Evolutionary conservation across 441 rosid species (phyloP).

Genomic region (Sinapis alba): DNA sequence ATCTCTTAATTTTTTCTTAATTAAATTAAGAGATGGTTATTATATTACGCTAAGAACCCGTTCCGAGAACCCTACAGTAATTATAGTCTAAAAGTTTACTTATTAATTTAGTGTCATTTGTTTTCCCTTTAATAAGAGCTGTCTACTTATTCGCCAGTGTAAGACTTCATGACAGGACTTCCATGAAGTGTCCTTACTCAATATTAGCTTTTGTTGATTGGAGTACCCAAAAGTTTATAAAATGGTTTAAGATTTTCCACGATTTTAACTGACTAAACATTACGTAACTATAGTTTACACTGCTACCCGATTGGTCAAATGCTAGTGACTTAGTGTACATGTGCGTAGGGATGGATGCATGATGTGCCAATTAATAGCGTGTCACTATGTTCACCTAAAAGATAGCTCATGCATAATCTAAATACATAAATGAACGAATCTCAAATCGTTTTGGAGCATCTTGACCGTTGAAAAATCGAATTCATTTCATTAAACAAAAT

Average conservation of each 20-base stretch:
- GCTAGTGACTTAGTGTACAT: background rate
- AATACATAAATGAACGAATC: background rate
- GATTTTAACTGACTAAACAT: background rate
- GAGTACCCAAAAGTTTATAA: background rate
- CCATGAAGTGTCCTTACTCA: background rate
- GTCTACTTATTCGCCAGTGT: background rate
- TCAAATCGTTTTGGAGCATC: background rate
- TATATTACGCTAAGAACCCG: too few species aligned
- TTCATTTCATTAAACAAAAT: background rate
- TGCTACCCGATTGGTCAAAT: background rate
- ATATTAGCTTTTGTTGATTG: background rate
- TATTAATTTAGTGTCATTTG: background rate
- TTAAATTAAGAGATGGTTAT: too few species aligned
- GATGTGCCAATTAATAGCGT: background rate
- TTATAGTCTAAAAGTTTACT: too few species aligned
- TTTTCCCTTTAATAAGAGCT: background rate
- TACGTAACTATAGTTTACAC: background rate
- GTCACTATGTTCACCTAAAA: background rate
- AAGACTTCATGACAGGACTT: background rate
- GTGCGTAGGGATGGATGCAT: background rate
- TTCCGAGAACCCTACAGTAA: too few species aligned
- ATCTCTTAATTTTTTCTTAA: too few species aligned
- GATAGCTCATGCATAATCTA: background rate
- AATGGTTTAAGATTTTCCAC: background rate
- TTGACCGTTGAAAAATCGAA: slow-evolving; percentile 8